Percentiles rank a stretch among this genome's conserved stretches.
These are phyloP conservation scores for Gossypium armourianum DNA, from an alignment of 441 rosid genomes.

Conservation along the genomic window DNA sequence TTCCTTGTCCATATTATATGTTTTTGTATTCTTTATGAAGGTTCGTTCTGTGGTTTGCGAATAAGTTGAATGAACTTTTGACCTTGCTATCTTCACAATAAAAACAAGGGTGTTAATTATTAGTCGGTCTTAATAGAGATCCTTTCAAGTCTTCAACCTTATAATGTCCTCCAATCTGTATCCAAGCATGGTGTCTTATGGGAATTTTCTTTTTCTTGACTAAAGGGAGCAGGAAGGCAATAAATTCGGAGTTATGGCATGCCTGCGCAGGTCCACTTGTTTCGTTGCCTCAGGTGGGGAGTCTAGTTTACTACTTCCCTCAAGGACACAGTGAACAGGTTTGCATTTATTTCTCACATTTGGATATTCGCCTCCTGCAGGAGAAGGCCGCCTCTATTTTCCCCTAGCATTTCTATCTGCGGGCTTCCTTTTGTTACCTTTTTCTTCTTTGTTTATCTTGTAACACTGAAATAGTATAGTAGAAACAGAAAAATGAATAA, in stretches of 20 bases:
- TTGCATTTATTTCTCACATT: constrained; percentile 22
- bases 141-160: not conserved
- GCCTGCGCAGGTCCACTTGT: constrained; percentile 99
- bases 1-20: not conserved
- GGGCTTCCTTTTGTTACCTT: not conserved
- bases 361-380: not conserved
- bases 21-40: not conserved
- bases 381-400: not conserved
- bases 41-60: too few relatives aligned
- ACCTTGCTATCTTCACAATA: not conserved
- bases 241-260: constrained; percentile 86
- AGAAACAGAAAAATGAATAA: not conserved
- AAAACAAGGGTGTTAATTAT: not conserved
- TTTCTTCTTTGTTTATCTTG: not conserved
- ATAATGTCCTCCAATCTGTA: not conserved
- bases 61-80: not conserved
- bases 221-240: constrained; percentile 52
- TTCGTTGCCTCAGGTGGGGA: constrained; percentile 79
- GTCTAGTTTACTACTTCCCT: constrained; percentile 81
- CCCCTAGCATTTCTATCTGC: not conserved
- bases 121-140: not conserved
- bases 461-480: not conserved
- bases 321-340: constrained; percentile 99
- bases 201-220: constrained; percentile 12
- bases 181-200: constrained; percentile 6